These are phyloP conservation scores for Carex scoparia DNA, from an alignment of 176 grass and related monocot genomes.

Conservation along the genomic window DNA sequence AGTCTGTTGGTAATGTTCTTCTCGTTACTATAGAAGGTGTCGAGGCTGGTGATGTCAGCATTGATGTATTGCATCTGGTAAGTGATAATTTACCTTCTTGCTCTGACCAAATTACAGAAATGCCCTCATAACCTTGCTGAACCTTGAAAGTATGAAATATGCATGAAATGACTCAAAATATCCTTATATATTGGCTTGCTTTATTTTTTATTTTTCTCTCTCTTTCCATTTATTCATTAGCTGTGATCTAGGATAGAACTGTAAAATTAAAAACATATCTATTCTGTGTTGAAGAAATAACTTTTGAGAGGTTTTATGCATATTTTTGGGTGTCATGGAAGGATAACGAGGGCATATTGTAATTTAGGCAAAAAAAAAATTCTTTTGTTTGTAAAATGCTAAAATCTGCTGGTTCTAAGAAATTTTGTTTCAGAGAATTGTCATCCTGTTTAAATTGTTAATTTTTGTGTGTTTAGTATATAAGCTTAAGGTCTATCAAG, in stretches of 20 bases:
- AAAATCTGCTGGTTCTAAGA: background rate
- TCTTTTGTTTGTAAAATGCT: background rate
- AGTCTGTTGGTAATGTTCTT: constrained; percentile 84
- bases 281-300: constrained; percentile 3
- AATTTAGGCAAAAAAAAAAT: background rate
- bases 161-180: background rate
- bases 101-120: constrained; percentile 5
- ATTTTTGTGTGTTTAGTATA: background rate
- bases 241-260: background rate
- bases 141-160: background rate
- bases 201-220: background rate
- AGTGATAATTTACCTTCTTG: constrained; percentile 32
- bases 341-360: background rate
- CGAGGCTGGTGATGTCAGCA: constrained; percentile 89
- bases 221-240: background rate
- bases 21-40: constrained; percentile 97
- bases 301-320: background rate
- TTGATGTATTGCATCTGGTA: constrained; percentile 96
- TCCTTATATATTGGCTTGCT: background rate
- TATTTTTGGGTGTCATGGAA: constrained; percentile 2
- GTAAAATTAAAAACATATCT: background rate
- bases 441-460: background rate
- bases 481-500: background rate
- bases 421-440: background rate
- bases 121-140: background rate